Evolutionary conservation across 2,329 filamentous ascomycete species (phyloP), one percentile per base, ranked within the genome.

Genomic region (Talaromyces islandicus): DNA sequence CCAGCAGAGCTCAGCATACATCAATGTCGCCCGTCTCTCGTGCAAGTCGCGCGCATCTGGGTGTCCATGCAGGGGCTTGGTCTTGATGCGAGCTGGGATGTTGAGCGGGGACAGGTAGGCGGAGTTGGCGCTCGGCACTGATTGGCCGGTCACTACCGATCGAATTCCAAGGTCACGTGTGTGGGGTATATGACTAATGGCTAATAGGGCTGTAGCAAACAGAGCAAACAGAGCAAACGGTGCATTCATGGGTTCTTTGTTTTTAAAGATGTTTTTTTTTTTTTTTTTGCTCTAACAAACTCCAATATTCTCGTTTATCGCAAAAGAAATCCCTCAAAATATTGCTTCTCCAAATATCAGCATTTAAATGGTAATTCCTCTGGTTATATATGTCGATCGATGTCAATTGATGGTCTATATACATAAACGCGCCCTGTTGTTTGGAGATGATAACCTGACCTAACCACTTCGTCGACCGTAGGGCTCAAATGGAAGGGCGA

Each of bases 401-500:
- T 30, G 10, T 30, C 29, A 30, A 9, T 30, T 10, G 29, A 30
- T 30, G 9, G 29, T 30, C 10, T 30, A 43, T 19, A 21, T 6
- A 17, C 19, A 43, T 27, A 27, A n/a, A 27, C 25, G 6, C 41
- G 12, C 4, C 41, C 11, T 25, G 12, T 21, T 25, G 19, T 50
- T 32, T 38, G 17, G 7, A 38, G 14, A 17, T 7, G n/a, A n/a
- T n/a, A 17, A 7, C 19, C 19, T 29, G 17, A 38, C 43, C 43
- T 35, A 54, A 17, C 48, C 14, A 57, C 56, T 57, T 9, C 60
- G 46, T 48, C 54, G 53, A 35, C 60, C 60, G 27, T 56, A 59
- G 17, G 66, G 64, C 46, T 68, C 66, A 38, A 68, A 54, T 1
- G 66, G 66, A 12, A 68, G 64, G 2, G 65, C 9, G 3, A 60